phyloP scores from a whole-genome alignment of 768 basidiomycete genomes.

The Suillus americanus region DNA sequence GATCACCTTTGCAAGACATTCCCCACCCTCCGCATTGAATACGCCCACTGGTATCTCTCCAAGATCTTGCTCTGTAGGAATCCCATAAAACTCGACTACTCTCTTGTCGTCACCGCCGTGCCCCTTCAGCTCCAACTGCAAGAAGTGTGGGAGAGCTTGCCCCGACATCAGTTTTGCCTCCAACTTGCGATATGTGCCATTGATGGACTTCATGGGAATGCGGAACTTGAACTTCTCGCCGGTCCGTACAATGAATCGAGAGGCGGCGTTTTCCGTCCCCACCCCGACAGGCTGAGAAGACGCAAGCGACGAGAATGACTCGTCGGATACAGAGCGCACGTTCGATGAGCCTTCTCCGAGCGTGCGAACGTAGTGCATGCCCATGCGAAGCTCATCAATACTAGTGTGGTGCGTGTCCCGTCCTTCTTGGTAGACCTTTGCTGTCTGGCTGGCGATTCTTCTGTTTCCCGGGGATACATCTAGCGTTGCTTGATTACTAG shows the following conservation, averaged over 20 bases:
- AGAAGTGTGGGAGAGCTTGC: slow-evolving; percentile 52
- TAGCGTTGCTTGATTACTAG: slow-evolving; percentile 17
- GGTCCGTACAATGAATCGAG: slow-evolving; percentile 49
- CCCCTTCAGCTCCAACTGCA: slow-evolving; percentile 50
- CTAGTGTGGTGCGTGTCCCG: slow-evolving; percentile 33
- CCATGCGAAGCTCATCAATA: slow-evolving; percentile 66
- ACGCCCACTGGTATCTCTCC: slow-evolving; percentile 58
- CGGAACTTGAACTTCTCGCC: slow-evolving; percentile 63
- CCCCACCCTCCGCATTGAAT: slow-evolving; percentile 47
- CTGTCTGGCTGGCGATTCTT: slow-evolving; percentile 64
- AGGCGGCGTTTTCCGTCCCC: slow-evolving; percentile 23
- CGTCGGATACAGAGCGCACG: slow-evolving; percentile 34
- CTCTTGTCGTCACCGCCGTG: slow-evolving; percentile 40
- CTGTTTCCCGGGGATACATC: slow-evolving; percentile 28
- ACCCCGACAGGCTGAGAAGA: slow-evolving; percentile 46
- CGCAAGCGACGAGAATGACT: slow-evolving; percentile 62
- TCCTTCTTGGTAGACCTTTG: slow-evolving; percentile 49
- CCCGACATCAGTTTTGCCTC: slow-evolving; percentile 53
- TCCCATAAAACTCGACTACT: slow-evolving; percentile 56
- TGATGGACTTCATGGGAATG: slow-evolving; percentile 40
- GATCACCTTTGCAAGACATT: slow-evolving; percentile 53
- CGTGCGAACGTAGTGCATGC: slow-evolving; percentile 69
- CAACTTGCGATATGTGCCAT: slow-evolving; percentile 35
- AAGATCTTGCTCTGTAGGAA: slow-evolving; percentile 47
- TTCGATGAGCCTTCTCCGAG: slow-evolving; percentile 52